A percentile compares a stretch with the other conserved stretches of the same genome.
Evolutionary conservation across 2,329 filamentous ascomycete genomes (phyloP).

Genomic region (Pseudocercospora musae): DNA sequence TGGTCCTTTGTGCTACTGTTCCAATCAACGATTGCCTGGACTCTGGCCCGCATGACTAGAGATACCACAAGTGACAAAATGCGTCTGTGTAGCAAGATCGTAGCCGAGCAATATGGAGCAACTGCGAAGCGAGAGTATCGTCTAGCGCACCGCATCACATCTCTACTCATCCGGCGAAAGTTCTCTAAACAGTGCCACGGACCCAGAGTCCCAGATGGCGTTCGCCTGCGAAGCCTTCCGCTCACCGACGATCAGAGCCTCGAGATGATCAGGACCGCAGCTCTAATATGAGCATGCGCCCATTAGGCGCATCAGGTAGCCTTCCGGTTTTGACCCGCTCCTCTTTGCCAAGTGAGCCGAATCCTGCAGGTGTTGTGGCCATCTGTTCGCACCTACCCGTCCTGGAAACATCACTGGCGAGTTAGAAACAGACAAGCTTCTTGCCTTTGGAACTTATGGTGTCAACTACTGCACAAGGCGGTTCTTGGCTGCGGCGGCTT

Average conservation of each 20-base stretch:
- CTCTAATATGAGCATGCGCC: slow-evolving; percentile 6
- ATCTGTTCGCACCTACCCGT: neutral
- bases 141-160: neutral
- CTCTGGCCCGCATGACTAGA: neutral
- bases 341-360: slow-evolving; percentile 1
- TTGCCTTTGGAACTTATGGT: neutral
- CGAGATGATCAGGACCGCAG: slow-evolving; percentile 1
- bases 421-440: slow-evolving; percentile 5
- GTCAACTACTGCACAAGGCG: slow-evolving; percentile 1
- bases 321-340: neutral
- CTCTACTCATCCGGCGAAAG: neutral
- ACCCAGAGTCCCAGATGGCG: neutral
- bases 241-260: slow-evolving; percentile 1
- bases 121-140: neutral
- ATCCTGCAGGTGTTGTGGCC: neutral
- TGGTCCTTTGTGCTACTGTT: slow-evolving; percentile 9
- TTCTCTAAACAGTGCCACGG: neutral
- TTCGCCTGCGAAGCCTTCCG: slow-evolving; percentile 1
- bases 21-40: neutral
- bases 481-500: slow-evolving; percentile 15
- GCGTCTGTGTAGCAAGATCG: neutral
- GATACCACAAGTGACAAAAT: neutral
- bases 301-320: neutral
- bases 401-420: slow-evolving; percentile 1
- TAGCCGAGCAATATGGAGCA: neutral